Base-by-base conservation (phyloP, 2,329 filamentous ascomycete genomes). In the Orbilia quercus region DNA sequence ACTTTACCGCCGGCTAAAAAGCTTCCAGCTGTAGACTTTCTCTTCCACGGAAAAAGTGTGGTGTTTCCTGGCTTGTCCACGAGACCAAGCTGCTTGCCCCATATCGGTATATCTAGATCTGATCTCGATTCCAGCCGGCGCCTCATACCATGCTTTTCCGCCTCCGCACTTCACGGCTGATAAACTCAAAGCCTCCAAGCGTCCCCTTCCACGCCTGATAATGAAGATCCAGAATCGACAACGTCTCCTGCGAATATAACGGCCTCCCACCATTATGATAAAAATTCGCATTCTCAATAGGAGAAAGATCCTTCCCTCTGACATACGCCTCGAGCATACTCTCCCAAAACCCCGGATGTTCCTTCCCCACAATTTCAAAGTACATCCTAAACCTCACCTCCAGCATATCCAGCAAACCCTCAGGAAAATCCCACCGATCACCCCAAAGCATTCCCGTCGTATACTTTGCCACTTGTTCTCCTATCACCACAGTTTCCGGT, bases 401-500 rank as follows among this genome's bases (percentile, higher is more conserved):
- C 31, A 60, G 36, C 25, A 31, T 7, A 6, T 58, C 12, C 18
- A 47, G 2, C 2, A 58, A 58, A 12, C 28, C 28, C 4, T 31
- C 28, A 5, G 28, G 28, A 4, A 31, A 9, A 31, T 58, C 7
- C 54, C 54, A 44, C 7, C 22, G 16, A 20, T 47, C 23, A 6
- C 16, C 9, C n/a, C 44, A 23, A 16, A 20, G n/a, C 9, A 23
- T 47, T 23, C 20, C 22, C 12, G n/a, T 5, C 20, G 44, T 14
- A 23, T 6, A 22, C 3, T 20, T 18, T 11, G 7, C 44, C n/a
- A 47, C 9, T 20, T 47, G 2, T 23, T 11, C 9, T 22, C 7
- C 11, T 11, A 58, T 45, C 6, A 47, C 38, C 20, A 14, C 14
- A 20, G 55, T 60, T 40, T 60, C 42, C 55, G 55, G 45, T 48